Conservation (phyloP, 441 rosid species). For the Mallotus repandus region DNA sequence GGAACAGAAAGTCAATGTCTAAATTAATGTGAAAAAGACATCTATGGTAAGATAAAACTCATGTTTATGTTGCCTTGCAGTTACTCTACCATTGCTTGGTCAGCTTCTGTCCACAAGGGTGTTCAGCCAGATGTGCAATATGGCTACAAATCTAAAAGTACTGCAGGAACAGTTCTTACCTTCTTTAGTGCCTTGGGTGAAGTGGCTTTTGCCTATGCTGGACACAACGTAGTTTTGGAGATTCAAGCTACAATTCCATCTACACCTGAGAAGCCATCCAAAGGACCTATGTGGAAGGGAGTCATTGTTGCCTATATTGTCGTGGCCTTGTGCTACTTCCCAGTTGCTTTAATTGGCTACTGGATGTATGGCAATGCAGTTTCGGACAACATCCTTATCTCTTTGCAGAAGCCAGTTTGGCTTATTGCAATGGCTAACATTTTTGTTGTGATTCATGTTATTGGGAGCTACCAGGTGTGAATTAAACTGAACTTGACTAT, state of each 20-base stretch:
- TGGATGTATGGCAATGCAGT: slow-evolving; percentile 62
- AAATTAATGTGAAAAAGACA: no score
- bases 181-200: slow-evolving; percentile 69
- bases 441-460: slow-evolving; percentile 76
- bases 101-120: slow-evolving; percentile 55
- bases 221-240: slow-evolving; percentile 80
- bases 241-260: slow-evolving; percentile 88
- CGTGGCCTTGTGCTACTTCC: slow-evolving; percentile 81
- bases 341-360: slow-evolving; percentile 75
- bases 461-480: slow-evolving; percentile 78
- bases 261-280: slow-evolving; percentile 78
- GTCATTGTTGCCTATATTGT: slow-evolving; percentile 70
- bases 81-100: slow-evolving; percentile 88
- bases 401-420: slow-evolving; percentile 66
- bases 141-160: slow-evolving; percentile 42
- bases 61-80: slow-evolving; percentile 29
- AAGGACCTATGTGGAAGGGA: slow-evolving; percentile 84
- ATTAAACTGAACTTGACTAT: slow-evolving; percentile 7
- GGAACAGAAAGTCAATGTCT: no score
- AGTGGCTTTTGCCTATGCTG: slow-evolving; percentile 83
- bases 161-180: slow-evolving; percentile 49
- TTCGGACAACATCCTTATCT: slow-evolving; percentile 56
- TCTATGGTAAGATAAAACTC: not conserved
- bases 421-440: slow-evolving; percentile 68
- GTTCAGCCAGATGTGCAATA: slow-evolving; percentile 56